Evolutionary conservation across 352 stramenopile species (phyloP).

Genomic region (Phytophthora cryptogea): DNA sequence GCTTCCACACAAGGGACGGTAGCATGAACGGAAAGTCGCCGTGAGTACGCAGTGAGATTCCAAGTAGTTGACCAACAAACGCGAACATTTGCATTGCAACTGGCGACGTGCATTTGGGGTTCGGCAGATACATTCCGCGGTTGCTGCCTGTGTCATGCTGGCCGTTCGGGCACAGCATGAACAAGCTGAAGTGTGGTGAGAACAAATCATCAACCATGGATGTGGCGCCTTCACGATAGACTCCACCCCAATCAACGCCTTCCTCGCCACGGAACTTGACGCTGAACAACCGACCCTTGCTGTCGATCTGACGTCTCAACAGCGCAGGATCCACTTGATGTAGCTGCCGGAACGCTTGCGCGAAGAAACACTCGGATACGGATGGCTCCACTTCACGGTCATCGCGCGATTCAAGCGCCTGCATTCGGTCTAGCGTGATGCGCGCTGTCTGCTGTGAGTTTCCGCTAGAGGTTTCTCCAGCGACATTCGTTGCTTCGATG

Average conservation of each 20-base stretch:
- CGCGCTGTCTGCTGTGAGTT: conserved; percentile 72
- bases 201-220: conserved; percentile 92
- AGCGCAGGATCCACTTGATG: conserved; percentile 81
- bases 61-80: conserved; percentile 94
- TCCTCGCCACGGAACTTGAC: conserved; percentile 91
- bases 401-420: conserved; percentile 87
- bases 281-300: conserved; percentile 86
- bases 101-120: conserved; percentile 87
- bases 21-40: conserved; percentile 93
- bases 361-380: conserved; percentile 93
- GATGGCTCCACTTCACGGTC: conserved; percentile 87
- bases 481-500: conserved; percentile 74
- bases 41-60: conserved; percentile 92
- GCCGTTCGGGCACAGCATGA: conserved; percentile 86
- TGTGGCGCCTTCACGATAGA: conserved; percentile 88
- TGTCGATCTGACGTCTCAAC: conserved; percentile 90
- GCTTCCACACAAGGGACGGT: conserved; percentile 94
- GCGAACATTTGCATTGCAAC: conserved; percentile 92
- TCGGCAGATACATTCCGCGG: conserved; percentile 88
- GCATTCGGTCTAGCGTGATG: conserved; percentile 85
- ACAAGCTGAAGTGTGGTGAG: conserved; percentile 82
- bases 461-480: conserved; percentile 48
- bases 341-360: conserved; percentile 92
- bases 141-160: conserved; percentile 88
- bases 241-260: conserved; percentile 89